phyloP scores from a whole-genome alignment of 768 basidiomycete species.

The Mycena maculata region DNA sequence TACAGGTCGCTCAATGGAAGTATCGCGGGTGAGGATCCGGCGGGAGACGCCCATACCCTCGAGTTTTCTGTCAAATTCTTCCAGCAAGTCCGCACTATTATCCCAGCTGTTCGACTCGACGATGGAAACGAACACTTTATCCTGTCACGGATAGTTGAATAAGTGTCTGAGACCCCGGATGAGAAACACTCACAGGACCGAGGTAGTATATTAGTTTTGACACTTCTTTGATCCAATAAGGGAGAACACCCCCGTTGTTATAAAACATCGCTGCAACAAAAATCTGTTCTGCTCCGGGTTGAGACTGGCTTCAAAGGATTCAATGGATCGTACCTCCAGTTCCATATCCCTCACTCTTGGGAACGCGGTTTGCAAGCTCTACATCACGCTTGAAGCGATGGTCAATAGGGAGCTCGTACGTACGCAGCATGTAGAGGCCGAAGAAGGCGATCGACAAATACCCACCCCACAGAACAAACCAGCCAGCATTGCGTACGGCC shows the following conservation, averaged over 20 bases:
- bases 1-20: too few species aligned
- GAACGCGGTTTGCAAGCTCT: background rate
- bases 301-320: background rate
- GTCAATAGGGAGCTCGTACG: conserved; percentile 14
- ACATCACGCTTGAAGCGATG: conserved; percentile 3
- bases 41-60: conserved; percentile 8
- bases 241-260: conserved; percentile 51
- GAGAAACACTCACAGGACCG: conserved; percentile 39
- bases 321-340: conserved; percentile 14
- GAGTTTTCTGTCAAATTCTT: conserved; percentile 40
- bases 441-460: background rate
- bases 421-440: conserved; percentile 5
- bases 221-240: conserved; percentile 52
- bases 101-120: conserved; percentile 47
- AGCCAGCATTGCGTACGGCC: background rate
- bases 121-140: conserved; percentile 47
- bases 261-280: conserved; percentile 56
- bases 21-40: too few species aligned
- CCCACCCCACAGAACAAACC: background rate
- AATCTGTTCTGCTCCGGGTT: conserved; percentile 39
- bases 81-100: conserved; percentile 44
- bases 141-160: conserved; percentile 18
- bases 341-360: conserved; percentile 14
- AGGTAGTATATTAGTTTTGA: conserved; percentile 49
- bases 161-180: background rate